phyloP scores from a whole-genome alignment of 257 asterid genomes.

The Rauvolfia tetraphylla region DNA sequence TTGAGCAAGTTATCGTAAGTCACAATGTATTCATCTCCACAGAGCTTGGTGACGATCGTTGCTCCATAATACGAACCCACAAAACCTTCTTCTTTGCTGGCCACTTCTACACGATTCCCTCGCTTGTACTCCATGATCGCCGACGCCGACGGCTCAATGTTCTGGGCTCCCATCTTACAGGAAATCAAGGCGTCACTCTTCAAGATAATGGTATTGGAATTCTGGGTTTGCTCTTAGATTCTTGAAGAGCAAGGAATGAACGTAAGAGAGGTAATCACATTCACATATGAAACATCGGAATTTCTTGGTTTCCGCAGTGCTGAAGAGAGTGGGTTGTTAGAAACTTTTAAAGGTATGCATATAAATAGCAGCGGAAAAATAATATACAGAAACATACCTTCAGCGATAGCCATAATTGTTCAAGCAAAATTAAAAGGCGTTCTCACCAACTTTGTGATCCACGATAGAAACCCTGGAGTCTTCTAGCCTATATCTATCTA shows the following conservation, averaged over 20 bases:
- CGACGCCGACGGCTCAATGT: neutral
- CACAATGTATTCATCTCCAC: constrained; percentile 12
- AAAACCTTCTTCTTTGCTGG: constrained; percentile 18
- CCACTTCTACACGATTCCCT: constrained; percentile 22
- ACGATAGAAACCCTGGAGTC: no score
- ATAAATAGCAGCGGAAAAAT: no score
- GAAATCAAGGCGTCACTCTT: neutral
- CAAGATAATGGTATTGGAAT: neutral
- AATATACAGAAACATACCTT: no score
- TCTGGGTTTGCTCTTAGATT: neutral
- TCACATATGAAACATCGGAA: no score
- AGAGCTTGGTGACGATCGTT: constrained; percentile 9
- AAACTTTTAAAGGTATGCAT: no score
- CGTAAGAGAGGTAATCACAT: neutral
- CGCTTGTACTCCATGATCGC: constrained; percentile 5
- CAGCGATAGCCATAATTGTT: no score
- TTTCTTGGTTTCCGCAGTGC: neutral
- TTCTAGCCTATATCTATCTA: no score
- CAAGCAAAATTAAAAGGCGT: no score
- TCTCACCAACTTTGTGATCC: no score
- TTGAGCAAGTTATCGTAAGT: constrained; percentile 17
- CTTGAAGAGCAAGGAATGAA: neutral
- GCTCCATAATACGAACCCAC: constrained; percentile 29
- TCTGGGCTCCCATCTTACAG: neutral
- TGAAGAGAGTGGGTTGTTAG: neutral